Evolutionary conservation across 2,329 filamentous ascomycete genomes (phyloP).

Genomic region (Penicillium sclerotigenum): DNA sequence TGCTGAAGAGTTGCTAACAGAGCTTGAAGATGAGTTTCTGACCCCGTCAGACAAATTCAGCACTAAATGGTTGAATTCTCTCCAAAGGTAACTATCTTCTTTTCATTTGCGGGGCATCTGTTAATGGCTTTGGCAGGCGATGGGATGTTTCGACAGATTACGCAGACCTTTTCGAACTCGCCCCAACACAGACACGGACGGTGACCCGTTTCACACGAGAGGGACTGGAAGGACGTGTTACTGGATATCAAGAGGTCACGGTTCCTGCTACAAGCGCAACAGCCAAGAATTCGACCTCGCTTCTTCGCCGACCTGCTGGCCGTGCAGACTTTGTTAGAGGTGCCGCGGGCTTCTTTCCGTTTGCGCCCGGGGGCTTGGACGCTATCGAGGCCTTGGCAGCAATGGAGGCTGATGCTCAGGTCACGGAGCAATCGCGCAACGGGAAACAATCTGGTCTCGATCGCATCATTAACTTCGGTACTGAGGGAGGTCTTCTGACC

Average conservation of each 20-base stretch:
- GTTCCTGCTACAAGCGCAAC: conserved; percentile 84
- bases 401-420: conserved; percentile 68
- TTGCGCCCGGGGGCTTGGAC: conserved; percentile 85
- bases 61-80: conserved; percentile 76
- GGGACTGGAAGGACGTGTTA: conserved; percentile 87
- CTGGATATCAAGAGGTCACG: conserved; percentile 90
- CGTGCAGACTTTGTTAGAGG: conserved; percentile 89
- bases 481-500: conserved; percentile 73
- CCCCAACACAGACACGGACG: conserved; percentile 89
- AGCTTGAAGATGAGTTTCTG: conserved; percentile 74
- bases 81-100: conserved; percentile 64
- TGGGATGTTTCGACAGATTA: conserved; percentile 83
- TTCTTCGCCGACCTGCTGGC: conserved; percentile 79
- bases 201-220: conserved; percentile 88
- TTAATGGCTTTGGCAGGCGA: conserved; percentile 42
- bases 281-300: conserved; percentile 90
- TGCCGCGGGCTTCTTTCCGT: conserved; percentile 89
- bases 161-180: conserved; percentile 78
- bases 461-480: conserved; percentile 77
- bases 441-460: conserved; percentile 60
- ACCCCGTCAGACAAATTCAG: conserved; percentile 77
- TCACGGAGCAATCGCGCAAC: conserved; percentile 46
- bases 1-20: conserved; percentile 61
- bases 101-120: conserved; percentile 1
- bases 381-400: conserved; percentile 81